Evolutionary conservation across 768 basidiomycete species (phyloP).

Genomic region (Hirschioporus abietinus): DNA sequence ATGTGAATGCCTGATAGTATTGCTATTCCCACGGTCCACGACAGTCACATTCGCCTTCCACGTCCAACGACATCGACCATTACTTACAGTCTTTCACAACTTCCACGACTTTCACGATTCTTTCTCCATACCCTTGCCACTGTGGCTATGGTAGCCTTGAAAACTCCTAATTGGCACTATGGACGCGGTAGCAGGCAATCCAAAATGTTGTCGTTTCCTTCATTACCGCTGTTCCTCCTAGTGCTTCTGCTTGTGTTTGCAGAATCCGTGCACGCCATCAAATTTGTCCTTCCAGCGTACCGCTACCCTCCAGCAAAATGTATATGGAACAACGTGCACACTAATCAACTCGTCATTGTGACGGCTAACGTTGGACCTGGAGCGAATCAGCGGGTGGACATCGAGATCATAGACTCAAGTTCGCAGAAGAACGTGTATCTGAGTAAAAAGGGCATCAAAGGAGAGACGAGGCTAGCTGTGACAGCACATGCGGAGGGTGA

Average conservation of each 20-base stretch:
- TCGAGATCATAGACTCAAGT: slow-evolving; percentile 90
- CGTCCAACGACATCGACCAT: background rate
- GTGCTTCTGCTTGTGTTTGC: slow-evolving; percentile 25
- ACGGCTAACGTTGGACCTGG: slow-evolving; percentile 88
- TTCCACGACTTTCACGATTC: background rate
- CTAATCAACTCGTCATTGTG: slow-evolving; percentile 87
- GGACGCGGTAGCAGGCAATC: background rate
- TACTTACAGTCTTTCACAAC: background rate
- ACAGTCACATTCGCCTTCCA: background rate
- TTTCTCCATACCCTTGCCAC: background rate
- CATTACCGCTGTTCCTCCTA: slow-evolving; percentile 16
- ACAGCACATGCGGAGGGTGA: slow-evolving; percentile 93
- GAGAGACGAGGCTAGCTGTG: slow-evolving; percentile 88
- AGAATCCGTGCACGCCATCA: slow-evolving; percentile 56
- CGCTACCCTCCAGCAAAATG: slow-evolving; percentile 78
- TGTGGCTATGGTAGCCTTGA: background rate
- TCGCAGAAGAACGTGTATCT: slow-evolving; percentile 84
- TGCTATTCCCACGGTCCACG: background rate
- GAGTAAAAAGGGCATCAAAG: slow-evolving; percentile 81
- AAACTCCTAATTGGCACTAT: background rate
- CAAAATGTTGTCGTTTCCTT: background rate
- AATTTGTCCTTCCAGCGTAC: slow-evolving; percentile 72
- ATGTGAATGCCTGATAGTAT: too few relatives aligned
- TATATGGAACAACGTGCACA: slow-evolving; percentile 91
- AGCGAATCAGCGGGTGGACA: slow-evolving; percentile 75